Evolutionary conservation across 192 early-diverging fungal genomes (phyloP).

Genomic region (Phlyctochytrium arcticum): DNA sequence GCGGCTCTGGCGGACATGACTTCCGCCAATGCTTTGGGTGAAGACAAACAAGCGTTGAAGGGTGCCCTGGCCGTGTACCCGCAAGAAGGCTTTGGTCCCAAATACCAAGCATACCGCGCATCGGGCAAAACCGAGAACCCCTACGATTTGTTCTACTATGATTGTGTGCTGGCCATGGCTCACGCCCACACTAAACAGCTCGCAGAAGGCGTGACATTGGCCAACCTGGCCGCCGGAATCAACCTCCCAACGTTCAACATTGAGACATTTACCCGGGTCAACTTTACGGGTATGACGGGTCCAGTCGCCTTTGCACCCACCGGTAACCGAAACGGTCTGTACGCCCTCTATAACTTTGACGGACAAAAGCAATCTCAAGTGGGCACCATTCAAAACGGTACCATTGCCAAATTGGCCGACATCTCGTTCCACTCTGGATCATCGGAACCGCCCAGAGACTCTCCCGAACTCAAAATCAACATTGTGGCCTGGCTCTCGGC

Average conservation of each 20-base stretch:
- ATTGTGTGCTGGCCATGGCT: neutral
- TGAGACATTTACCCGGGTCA: neutral
- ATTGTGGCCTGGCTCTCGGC: neutral
- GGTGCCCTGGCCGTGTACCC: neutral
- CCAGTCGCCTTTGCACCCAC: neutral
- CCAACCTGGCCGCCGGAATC: neutral
- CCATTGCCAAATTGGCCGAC: neutral
- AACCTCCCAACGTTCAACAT: neutral
- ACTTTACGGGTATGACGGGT: neutral
- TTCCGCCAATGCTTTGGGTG: no score
- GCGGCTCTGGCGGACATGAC: no score
- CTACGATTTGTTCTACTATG: neutral
- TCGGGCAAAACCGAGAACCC: neutral
- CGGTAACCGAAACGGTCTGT: neutral
- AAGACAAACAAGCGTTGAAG: neutral
- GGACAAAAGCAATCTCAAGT: neutral
- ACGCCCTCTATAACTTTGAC: neutral
- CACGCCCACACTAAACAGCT: neutral
- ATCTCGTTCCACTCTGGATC: neutral
- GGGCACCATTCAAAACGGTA: neutral
- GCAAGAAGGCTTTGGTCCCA: neutral
- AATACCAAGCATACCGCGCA: neutral
- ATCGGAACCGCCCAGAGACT: neutral
- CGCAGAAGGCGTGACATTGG: neutral
- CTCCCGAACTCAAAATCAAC: neutral